Base-by-base conservation (phyloP, 495 filamentous ascomycete species). In the Parachaetomium inaequale region DNA sequence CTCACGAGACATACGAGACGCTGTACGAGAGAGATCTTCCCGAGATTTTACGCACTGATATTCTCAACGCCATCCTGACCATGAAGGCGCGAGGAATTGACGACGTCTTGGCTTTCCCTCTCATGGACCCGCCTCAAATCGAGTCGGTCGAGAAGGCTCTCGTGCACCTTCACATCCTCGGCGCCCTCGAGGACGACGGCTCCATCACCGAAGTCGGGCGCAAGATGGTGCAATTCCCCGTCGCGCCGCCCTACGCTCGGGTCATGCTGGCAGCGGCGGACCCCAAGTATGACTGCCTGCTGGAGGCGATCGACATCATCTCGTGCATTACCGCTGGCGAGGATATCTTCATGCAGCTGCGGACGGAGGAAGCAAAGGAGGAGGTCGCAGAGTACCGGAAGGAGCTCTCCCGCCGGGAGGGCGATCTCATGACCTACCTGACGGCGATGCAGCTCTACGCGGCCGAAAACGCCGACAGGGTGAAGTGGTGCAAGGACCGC, bases 31-130 rank as follows among this genome's bases (percentile, higher is more conserved):
- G 85, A 2, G 92, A 91, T 45, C 82, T 84, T 0, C 94, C 95
- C 0, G 95, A 98, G 71, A 97, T 99, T 12, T 78, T 98, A 11
- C 84, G 95, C 29, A 92, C 88, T 60, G 95, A 99, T 71, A 78
- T 98, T 2, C 83, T 90, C 25, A 85, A 89, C 53, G 88, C 92
- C 2, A 75, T 97, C n/a, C 77, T 99, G 17, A 95, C 87, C 1
- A 93, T 99, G 87, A 97, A 96, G 70, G 93, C 95, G 10, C 81
- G 92, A 36, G 94, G 93, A 0, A 85, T 96, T 10, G 81, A 90
- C 21, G 87, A 98, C 70, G 85, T 98, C 28, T 73, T 91, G 47
- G 77, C 80, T 0, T 99, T 99, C 67, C 90, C 93, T 0, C 86
- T 96, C 59, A 85, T 99, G 69, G 91, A 93, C 59, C 83, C 84